A percentile compares a stretch with the other conserved stretches of the same genome.
Evolutionary conservation across 2,329 filamentous ascomycete species (phyloP).

Genomic region (Raffaelea ambrosiae): DNA sequence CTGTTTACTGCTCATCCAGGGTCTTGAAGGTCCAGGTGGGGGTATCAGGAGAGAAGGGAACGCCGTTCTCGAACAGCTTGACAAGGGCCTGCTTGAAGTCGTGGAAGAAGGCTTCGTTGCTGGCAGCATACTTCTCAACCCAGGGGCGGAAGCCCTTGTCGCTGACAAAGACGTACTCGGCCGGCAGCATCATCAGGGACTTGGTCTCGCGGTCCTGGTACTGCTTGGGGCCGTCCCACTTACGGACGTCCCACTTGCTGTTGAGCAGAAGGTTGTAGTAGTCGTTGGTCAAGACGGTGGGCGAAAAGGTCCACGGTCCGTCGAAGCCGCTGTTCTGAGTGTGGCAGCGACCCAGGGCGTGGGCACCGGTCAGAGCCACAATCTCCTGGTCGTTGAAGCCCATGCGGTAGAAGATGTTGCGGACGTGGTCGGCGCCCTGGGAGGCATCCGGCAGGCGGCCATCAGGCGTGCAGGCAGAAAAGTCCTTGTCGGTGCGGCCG

Average conservation of each 20-base stretch:
- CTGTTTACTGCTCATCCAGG: constrained; percentile 19
- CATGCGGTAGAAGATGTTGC: constrained; percentile 92
- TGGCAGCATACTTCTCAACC: constrained; percentile 83
- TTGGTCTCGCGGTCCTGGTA: constrained; percentile 83
- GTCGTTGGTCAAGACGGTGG: constrained; percentile 88
- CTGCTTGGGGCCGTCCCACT: constrained; percentile 88
- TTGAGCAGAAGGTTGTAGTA: constrained; percentile 81
- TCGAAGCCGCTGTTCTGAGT: constrained; percentile 78
- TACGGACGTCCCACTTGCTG: constrained; percentile 88
- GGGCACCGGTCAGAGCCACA: constrained; percentile 77
- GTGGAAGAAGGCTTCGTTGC: constrained; percentile 86
- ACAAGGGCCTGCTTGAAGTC: constrained; percentile 74
- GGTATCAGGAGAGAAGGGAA: constrained; percentile 65
- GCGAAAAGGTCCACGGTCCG: constrained; percentile 88
- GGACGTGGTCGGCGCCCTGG: constrained; percentile 73
- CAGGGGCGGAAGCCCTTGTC: constrained; percentile 78
- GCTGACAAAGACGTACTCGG: constrained; percentile 78
- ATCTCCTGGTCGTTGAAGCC: constrained; percentile 97
- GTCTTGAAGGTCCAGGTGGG: constrained; percentile 57
- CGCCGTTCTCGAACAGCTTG: constrained; percentile 88
- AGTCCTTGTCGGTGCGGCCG: constrained; percentile 72
- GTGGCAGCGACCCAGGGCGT: constrained; percentile 83
- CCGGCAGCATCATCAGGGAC: constrained; percentile 93
- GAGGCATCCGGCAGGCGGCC: constrained; percentile 68
- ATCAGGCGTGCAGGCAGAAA: constrained; percentile 82